Percentiles rank a stretch among this genome's conserved stretches.
phyloP scores from a whole-genome alignment of 2,329 filamentous ascomycete species.

The Talaromyces sp. region DNA sequence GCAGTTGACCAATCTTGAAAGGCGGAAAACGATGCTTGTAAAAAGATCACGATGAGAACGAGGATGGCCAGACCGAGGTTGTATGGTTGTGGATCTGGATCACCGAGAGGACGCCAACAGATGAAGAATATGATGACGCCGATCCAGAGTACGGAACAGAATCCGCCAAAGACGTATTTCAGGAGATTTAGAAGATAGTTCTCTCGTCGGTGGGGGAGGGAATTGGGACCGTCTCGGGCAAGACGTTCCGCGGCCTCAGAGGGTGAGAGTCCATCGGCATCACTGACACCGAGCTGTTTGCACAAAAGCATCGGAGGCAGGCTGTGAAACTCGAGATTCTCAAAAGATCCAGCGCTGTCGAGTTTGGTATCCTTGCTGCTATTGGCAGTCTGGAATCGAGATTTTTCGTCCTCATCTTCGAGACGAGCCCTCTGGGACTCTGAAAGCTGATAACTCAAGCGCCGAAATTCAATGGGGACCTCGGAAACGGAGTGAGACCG shows the following conservation, averaged over 20 bases:
- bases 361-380: constrained; percentile 26
- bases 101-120: constrained; percentile 68
- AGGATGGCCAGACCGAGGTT: constrained; percentile 71
- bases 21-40: constrained; percentile 64
- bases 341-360: constrained; percentile 42
- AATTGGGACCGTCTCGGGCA: constrained; percentile 62
- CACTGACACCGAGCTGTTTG: constrained; percentile 56
- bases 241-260: constrained; percentile 54
- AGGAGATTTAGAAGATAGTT: constrained; percentile 55
- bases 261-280: constrained; percentile 54
- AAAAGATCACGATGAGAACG: constrained; percentile 63
- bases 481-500: constrained; percentile 20
- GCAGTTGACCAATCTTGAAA: constrained; percentile 69
- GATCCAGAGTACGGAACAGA: constrained; percentile 66
- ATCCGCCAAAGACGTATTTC: constrained; percentile 72
- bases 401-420: constrained; percentile 22
- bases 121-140: constrained; percentile 65
- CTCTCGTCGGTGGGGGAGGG: constrained; percentile 61
- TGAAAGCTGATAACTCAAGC: constrained; percentile 36
- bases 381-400: constrained; percentile 7
- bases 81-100: constrained; percentile 59
- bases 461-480: constrained; percentile 35
- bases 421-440: constrained; percentile 30
- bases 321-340: constrained; percentile 63
- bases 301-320: constrained; percentile 54